A percentile compares a stretch with the other conserved stretches of the same genome.
Conservation (phyloP, 1,284 basidiomycete genomes). For the Phylloboletellus chloephorus region DNA sequence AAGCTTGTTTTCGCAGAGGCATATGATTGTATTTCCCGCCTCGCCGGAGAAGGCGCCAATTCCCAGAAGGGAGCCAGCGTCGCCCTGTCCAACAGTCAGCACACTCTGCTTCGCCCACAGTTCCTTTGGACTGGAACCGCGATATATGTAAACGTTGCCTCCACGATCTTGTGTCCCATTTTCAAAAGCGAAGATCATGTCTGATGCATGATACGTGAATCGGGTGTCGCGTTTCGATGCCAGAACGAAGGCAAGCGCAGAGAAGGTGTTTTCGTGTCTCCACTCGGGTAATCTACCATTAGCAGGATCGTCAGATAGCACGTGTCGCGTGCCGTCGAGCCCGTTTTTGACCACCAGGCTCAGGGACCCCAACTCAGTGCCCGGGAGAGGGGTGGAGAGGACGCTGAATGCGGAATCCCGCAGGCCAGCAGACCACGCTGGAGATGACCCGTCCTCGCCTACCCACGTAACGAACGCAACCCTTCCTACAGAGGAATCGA, state of each 20-base stretch:
- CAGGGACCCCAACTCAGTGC: constrained; percentile 35
- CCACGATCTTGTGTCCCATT: constrained; percentile 58
- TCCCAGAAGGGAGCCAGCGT: constrained; percentile 74
- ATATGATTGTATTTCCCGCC: constrained; percentile 47
- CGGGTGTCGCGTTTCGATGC: constrained; percentile 89
- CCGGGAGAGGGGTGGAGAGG: constrained; percentile 61
- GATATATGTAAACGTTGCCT: constrained; percentile 84
- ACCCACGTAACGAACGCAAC: constrained; percentile 61
- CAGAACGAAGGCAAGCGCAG: constrained; percentile 89
- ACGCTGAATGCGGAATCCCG: constrained; percentile 45
- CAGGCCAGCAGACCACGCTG: constrained; percentile 35
- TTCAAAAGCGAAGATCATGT: constrained; percentile 75
- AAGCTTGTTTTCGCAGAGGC: constrained; percentile 74
- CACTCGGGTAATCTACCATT: constrained; percentile 41
- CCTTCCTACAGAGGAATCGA: constrained; percentile 67
- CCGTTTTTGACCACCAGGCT: constrained; percentile 69
- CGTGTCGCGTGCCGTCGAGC: constrained; percentile 78
- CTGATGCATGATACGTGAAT: constrained; percentile 66
- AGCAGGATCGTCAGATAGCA: constrained; percentile 33
- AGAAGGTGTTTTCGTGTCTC: constrained; percentile 76
- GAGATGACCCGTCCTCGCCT: constrained; percentile 41
- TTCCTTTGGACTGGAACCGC: constrained; percentile 43
- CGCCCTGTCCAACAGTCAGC: constrained; percentile 62
- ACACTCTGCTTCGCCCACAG: constrained; percentile 75
- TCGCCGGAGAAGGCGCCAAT: constrained; percentile 48